These are phyloP conservation scores for Drechslerella stenobrocha DNA, from an alignment of 2,329 filamentous ascomycete species.

Conservation along the genomic window DNA sequence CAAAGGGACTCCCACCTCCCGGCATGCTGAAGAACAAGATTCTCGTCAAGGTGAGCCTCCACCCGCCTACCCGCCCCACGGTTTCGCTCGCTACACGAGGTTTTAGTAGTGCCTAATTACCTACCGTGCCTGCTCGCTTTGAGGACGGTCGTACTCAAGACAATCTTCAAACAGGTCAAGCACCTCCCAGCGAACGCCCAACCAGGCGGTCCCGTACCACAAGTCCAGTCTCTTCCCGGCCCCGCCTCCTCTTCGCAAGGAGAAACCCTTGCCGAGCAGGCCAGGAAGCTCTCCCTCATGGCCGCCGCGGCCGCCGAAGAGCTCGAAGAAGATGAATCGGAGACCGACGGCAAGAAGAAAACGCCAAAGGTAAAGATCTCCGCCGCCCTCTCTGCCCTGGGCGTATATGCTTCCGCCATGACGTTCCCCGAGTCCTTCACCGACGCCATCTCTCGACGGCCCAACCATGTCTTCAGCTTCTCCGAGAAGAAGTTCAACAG, in stretches of 20 bases:
- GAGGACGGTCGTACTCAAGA: slow-evolving; percentile 37
- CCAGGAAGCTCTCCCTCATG: slow-evolving; percentile 20
- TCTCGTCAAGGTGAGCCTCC: slow-evolving; percentile 68
- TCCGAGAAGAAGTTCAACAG: slow-evolving; percentile 65
- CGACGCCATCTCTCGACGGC: slow-evolving; percentile 55
- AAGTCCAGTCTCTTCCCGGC: slow-evolving; percentile 23
- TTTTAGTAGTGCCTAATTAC: slow-evolving; percentile 27
- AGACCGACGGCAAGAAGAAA: slow-evolving; percentile 32
- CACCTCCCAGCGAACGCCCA: slow-evolving; percentile 50
- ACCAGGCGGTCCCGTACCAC: slow-evolving; percentile 15
- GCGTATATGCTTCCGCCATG: slow-evolving; percentile 51
- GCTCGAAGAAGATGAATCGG: slow-evolving; percentile 17
- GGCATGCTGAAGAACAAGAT: slow-evolving; percentile 77
- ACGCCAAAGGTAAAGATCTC: slow-evolving; percentile 51
- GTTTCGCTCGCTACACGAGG: not conserved
- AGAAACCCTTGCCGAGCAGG: slow-evolving; percentile 22
- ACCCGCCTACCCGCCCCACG: not conserved
- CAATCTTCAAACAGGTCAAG: slow-evolving; percentile 51
- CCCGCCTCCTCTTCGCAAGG: too few species aligned
- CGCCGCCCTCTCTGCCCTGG: slow-evolving; percentile 50
- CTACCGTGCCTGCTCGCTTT: slow-evolving; percentile 13
- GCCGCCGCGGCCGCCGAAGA: slow-evolving; percentile 2
- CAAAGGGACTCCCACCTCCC: slow-evolving; percentile 65
- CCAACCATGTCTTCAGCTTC: slow-evolving; percentile 67
- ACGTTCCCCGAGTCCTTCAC: slow-evolving; percentile 51